Conservation (phyloP, 2,329 filamentous ascomycete species). For the Sclerotinia trifoliorum region DNA sequence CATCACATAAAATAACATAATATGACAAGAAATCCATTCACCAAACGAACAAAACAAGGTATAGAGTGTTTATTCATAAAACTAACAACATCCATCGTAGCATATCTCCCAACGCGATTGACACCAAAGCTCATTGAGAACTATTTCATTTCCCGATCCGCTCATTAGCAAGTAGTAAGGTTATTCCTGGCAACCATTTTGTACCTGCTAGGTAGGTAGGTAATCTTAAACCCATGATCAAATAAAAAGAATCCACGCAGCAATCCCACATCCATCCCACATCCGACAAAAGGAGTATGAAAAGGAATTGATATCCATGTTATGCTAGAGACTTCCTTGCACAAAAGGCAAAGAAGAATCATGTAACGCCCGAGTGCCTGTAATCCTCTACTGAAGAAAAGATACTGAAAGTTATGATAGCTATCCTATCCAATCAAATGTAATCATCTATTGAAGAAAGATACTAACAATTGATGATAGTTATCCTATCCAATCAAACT, state of each 20-base stretch:
- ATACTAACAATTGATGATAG: neutral
- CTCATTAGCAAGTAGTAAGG: neutral
- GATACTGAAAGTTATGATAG: neutral
- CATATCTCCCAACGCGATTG: neutral
- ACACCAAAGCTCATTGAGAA: neutral
- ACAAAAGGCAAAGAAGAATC: conserved; percentile 5
- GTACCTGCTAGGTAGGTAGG: neutral
- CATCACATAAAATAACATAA: no score
- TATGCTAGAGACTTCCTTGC: neutral
- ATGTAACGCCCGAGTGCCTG: neutral
- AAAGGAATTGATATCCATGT: conserved; percentile 3
- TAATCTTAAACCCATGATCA: neutral
- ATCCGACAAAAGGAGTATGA: conserved; percentile 10
- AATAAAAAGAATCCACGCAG: neutral
- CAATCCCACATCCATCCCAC: neutral
- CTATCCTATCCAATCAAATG: neutral
- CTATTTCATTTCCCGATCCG: neutral
- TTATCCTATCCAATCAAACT: conserved; percentile 17
- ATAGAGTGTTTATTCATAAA: neutral
- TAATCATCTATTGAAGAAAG: neutral
- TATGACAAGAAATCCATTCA: neutral
- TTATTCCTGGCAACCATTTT: neutral
- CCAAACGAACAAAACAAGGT: neutral
- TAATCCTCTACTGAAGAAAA: neutral
- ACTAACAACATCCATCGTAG: neutral